These are phyloP conservation scores for Aleurites moluccanus DNA, from an alignment of 441 rosid genomes.

Conservation along the genomic window DNA sequence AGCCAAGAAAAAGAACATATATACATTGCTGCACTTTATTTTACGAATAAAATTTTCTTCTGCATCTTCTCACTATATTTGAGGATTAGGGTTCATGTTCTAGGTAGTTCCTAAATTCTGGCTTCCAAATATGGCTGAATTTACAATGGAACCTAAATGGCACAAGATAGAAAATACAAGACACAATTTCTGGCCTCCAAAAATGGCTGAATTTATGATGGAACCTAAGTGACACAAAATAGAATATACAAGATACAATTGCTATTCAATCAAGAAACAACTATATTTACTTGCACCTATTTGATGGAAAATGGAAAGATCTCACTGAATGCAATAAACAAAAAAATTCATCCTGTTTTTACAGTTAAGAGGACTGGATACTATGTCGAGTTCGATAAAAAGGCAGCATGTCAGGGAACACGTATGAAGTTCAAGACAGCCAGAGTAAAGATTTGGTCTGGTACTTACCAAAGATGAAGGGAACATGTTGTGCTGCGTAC, in stretches of 20 bases:
- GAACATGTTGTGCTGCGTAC: constrained; percentile 20
- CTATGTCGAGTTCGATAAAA: constrained; percentile 48
- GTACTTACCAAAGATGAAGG: constrained; percentile 25
- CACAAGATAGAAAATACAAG: too few relatives aligned
- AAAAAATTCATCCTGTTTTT: not conserved
- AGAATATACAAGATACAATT: too few relatives aligned
- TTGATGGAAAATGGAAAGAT: not conserved
- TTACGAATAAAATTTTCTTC: too few relatives aligned
- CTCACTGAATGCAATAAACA: not conserved
- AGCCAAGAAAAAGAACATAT: too few relatives aligned
- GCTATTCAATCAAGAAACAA: too few relatives aligned
- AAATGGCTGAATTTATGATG: too few relatives aligned
- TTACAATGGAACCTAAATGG: too few relatives aligned
- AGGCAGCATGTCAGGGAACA: constrained; percentile 23
- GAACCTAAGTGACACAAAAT: not conserved
- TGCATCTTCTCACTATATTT: too few relatives aligned
- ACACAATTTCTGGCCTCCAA: too few relatives aligned
- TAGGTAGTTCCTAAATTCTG: not conserved
- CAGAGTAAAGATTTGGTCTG: constrained; percentile 20
- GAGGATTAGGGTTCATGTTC: too few relatives aligned
- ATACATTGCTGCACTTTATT: too few relatives aligned
- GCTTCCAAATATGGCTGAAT: not conserved
- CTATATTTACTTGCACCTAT: not conserved
- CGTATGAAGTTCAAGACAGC: constrained; percentile 20
- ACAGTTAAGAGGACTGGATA: constrained; percentile 62